Base-by-base conservation (phyloP, 495 filamentous ascomycete species). In the Aspergillus panamensis region DNA sequence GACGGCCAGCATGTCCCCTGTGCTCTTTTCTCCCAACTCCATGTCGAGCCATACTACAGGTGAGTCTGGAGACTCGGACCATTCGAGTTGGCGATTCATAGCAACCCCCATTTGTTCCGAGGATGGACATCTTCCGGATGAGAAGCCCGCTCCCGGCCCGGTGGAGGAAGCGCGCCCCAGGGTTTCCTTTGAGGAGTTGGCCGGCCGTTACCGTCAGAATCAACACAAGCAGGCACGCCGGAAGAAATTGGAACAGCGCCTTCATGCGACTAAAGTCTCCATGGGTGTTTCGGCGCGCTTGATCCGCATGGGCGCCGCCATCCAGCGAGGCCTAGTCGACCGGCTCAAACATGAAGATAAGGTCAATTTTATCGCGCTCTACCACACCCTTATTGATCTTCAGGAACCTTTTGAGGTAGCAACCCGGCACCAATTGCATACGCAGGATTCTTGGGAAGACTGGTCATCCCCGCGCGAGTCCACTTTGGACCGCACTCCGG, bases 331-430 rank as follows among this genome's bases (percentile, higher is more conserved):
- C 61, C 77, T 98, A 65, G 89, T 94, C 61, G 92, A 98, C 66
- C 83, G 84, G 66, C 91, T 96, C 71, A 88, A 88, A 63, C 85
- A 87, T 48, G 92, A 96, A 68, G 91, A 97, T 71, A 96, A 94
- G 76, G 85, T 85, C 64, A 86, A 80, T 62, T 98, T 98, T 74
- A 88, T 87, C 53, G 83, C 82, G 65, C 77, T 96, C 47, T 96
- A 92, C 70, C 89, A 93, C 77, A 87, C 90, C 49, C 80, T 96
- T 58, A 86, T 91, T 75, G 90, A 96, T 73, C 87, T 96, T 49
- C 84, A 88, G 72, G 89, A 89, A 65, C 91, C 89, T 25, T 96
- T 90, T 77, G 86, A 88, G 65, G 82, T 84, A 57, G 86, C 82
- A 30, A 73, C 69, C 71, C 75, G 61, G 65, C 75, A 57, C 45